Percentiles rank a stretch among this genome's conserved stretches.
These are phyloP conservation scores for Pisolithus microcarpus DNA, from an alignment of 768 basidiomycete genomes.

Conservation along the genomic window DNA sequence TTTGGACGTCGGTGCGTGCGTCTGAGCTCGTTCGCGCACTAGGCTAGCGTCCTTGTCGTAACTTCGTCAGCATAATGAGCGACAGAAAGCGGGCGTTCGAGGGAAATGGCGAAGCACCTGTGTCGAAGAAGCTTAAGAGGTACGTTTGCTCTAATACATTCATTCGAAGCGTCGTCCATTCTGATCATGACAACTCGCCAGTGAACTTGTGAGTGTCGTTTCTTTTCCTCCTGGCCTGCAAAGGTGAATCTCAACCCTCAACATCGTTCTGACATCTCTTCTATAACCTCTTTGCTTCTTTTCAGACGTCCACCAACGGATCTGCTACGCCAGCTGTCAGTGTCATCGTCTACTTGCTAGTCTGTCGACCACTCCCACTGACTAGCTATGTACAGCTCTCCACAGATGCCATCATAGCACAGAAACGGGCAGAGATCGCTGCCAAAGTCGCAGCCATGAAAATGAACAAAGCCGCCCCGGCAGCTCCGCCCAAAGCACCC, in stretches of 20 bases:
- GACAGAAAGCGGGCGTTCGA: constrained; percentile 61
- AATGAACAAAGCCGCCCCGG: constrained; percentile 43
- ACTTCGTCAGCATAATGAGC: constrained; percentile 37
- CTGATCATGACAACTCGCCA: constrained; percentile 18
- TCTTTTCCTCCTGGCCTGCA: constrained; percentile 22
- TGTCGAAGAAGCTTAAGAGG: constrained; percentile 64
- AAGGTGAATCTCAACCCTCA: constrained; percentile 68
- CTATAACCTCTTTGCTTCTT: constrained; percentile 54
- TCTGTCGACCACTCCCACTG: background rate
- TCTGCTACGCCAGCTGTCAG: constrained; percentile 38
- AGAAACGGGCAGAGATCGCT: constrained; percentile 77
- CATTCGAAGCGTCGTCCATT: constrained; percentile 4
- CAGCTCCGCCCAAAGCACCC: constrained; percentile 23
- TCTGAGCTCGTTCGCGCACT: no score
- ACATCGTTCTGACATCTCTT: constrained; percentile 49
- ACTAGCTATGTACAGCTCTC: constrained; percentile 30
- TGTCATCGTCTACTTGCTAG: constrained; percentile 5
- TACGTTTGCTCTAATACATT: constrained; percentile 17
- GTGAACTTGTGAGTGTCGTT: constrained; percentile 60
- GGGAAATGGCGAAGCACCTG: constrained; percentile 40
- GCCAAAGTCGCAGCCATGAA: constrained; percentile 81
- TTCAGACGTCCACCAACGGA: constrained; percentile 48
- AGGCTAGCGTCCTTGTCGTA: no score
- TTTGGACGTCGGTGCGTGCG: no score
- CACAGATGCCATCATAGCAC: constrained; percentile 65